These are phyloP conservation scores for Lotus japonicus DNA, from an alignment of 306 rosid species.

Conservation along the genomic window DNA sequence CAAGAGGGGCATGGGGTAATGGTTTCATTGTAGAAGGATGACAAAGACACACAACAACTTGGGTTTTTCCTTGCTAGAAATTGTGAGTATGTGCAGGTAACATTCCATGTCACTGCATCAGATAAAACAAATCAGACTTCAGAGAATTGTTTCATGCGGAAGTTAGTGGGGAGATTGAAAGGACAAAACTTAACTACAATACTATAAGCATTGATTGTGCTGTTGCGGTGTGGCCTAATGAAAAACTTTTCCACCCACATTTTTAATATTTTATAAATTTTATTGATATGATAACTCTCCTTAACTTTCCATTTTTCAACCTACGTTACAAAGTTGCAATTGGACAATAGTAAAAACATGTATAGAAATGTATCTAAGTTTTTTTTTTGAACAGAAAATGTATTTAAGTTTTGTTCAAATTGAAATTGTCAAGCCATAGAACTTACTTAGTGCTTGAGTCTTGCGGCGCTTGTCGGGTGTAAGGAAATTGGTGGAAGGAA, in stretches of 20 bases:
- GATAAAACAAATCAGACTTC: not conserved
- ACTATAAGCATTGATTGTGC: no score
- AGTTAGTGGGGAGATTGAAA: not conserved
- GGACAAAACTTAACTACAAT: no score
- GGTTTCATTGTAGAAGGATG: constrained; percentile 84
- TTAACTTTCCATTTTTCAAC: no score
- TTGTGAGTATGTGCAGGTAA: constrained; percentile 92
- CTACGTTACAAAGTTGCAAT: no score
- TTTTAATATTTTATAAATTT: no score
- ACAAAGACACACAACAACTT: constrained; percentile 81
- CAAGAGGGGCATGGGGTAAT: constrained; percentile 80
- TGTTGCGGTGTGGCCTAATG: no score
- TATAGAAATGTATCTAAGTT: no score
- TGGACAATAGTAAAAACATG: no score
- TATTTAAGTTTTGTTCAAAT: no score
- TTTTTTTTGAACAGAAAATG: no score
- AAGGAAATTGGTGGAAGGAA: constrained; percentile 70
- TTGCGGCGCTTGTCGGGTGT: constrained; percentile 71
- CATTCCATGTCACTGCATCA: constrained; percentile 95
- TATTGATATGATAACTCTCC: no score
- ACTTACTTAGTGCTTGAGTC: constrained; percentile 89
- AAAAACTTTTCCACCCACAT: no score
- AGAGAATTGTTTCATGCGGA: not conserved
- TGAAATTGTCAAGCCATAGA: not conserved
- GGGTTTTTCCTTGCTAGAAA: constrained; percentile 75